Conservation (phyloP, 495 filamentous ascomycete species). For the Penicillium flavigenum region DNA sequence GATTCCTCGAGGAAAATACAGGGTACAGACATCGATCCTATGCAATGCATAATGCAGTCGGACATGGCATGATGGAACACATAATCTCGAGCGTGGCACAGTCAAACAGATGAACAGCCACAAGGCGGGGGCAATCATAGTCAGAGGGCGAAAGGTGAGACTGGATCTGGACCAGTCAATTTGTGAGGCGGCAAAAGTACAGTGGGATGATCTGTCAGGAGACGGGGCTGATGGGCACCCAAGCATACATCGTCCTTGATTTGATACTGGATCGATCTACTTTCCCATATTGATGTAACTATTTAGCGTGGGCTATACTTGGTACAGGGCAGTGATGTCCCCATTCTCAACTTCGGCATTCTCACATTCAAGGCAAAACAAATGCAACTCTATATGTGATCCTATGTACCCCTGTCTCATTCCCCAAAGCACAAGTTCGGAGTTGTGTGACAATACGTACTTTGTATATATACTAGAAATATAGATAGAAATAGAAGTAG, state of each 20-base stretch:
- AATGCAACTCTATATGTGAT: neutral
- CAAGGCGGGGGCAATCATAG: constrained; percentile 24
- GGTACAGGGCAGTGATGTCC: neutral
- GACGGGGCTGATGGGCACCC: neutral
- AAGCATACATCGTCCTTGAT: neutral
- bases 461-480: too few relatives aligned
- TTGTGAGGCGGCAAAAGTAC: constrained; percentile 16
- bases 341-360: neutral
- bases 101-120: constrained; percentile 25
- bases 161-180: constrained; percentile 22
- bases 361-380: neutral
- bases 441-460: constrained; percentile 2
- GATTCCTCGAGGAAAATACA: constrained; percentile 17
- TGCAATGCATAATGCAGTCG: constrained; percentile 4
- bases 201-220: constrained; percentile 10
- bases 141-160: neutral
- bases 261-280: constrained; percentile 3
- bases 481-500: neutral
- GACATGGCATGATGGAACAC: constrained; percentile 9
- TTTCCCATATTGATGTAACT: neutral
- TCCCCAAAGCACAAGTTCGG: neutral
- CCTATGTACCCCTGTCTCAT: constrained; percentile 9
- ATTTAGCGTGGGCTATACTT: constrained; percentile 1
- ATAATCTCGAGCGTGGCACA: constrained; percentile 25
- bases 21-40: constrained; percentile 15